These are phyloP conservation scores for Alternaria arbusti DNA, from an alignment of 2,329 filamentous ascomycete genomes.

Conservation along the genomic window DNA sequence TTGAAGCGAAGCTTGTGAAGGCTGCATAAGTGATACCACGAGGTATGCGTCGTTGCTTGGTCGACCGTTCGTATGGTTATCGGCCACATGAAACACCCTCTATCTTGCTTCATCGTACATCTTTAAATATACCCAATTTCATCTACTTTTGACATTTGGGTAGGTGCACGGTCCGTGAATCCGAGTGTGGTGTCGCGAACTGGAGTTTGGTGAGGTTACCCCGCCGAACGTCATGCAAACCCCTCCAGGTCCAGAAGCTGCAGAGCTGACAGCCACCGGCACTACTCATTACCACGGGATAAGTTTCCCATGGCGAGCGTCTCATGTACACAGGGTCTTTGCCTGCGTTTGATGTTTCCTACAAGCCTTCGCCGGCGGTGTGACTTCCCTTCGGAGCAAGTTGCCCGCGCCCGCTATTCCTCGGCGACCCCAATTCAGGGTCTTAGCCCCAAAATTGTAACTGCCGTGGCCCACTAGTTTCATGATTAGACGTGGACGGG, in stretches of 20 bases:
- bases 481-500: slow-evolving; percentile 7
- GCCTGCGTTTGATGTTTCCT: not conserved
- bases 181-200: not conserved
- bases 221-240: slow-evolving; percentile 26
- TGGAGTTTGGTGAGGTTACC: slow-evolving; percentile 11
- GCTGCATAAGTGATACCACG: slow-evolving; percentile 16
- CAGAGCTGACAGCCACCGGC: not conserved
- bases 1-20: slow-evolving; percentile 37
- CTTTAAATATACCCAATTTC: slow-evolving; percentile 3
- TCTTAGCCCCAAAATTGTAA: slow-evolving; percentile 30
- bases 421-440: slow-evolving; percentile 11
- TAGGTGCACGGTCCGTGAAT: not conserved
- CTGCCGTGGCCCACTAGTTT: slow-evolving; percentile 47
- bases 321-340: not conserved
- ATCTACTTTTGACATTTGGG: not conserved
- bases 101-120: slow-evolving; percentile 1
- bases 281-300: not conserved
- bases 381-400: slow-evolving; percentile 3
- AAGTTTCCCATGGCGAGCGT: not conserved
- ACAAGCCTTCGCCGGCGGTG: not conserved
- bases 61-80: not conserved
- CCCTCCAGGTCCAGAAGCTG: slow-evolving; percentile 12
- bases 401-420: slow-evolving; percentile 10
- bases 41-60: not conserved
- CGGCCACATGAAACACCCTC: not conserved